Base-by-base conservation (phyloP, 2,329 filamentous ascomycete genomes). In the Fusarium equiseti region DNA sequence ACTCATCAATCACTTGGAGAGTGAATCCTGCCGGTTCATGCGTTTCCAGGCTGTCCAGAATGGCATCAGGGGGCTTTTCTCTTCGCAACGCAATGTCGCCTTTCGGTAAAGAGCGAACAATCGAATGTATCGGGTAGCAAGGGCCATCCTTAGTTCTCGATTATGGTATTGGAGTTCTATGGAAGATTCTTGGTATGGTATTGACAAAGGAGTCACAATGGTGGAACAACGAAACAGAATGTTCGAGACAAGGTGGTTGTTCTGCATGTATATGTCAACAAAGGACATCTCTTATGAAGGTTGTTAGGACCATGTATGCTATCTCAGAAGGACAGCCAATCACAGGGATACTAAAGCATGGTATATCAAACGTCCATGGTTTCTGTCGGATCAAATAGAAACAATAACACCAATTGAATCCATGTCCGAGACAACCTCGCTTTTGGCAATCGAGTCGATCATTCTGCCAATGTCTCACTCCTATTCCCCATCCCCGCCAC, bases 1-100 rank as follows among this genome's bases (percentile, higher is more conserved):
- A 2, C 62, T 82, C 8, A 77, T 84, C 64, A 83, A 82, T 59
- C 83, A 85, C 44, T 67, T 83, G 16, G 83, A 85, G 72, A 84
- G 82, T 69, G 82, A 84, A 67, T 66, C 66, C 6, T 85, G 83
- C 55, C 75, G 78, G 5, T 80, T 71, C 38, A 81, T 79, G 63
- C 76, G 79, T 6, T 83, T 84, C 50, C 73, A 78, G 22, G 73
- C 69, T 1, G 79, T 83, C 6, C 79, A 83, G 73, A 66, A 58
- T 2, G 55, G 81, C 77, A 59, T 76, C n/a, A 45, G 62, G 8
- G 58, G 63, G 4, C 48, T 74, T 40, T 42, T 76, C 5, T 52
- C 60, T 6, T 66, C 71, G 3, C 49, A 57, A 24, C 44, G 48
- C 11, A 45, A 27, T 24, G 64, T 75, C 24, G 45, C 49, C 7